Evolutionary conservation across 2,329 filamentous ascomycete genomes (phyloP).

Genomic region (Pseudogymnoascus sp.): DNA sequence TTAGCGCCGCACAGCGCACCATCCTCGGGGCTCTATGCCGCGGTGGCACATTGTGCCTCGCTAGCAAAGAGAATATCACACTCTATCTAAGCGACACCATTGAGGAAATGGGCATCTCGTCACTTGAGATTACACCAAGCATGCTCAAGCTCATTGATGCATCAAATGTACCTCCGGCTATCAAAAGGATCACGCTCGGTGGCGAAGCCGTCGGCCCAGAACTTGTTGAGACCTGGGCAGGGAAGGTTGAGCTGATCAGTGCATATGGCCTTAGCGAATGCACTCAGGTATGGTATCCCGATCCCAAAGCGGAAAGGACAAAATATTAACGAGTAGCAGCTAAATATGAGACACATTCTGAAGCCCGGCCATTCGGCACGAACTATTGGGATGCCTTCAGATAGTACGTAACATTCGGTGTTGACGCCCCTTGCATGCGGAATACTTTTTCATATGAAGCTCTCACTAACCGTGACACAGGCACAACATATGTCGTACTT

Average conservation of each 20-base stretch:
- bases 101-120: constrained; percentile 44
- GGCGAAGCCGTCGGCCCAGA: constrained; percentile 70
- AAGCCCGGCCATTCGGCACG: not conserved
- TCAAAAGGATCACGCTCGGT: constrained; percentile 67
- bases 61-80: constrained; percentile 57
- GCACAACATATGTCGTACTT: constrained; percentile 61
- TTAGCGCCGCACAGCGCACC: constrained; percentile 4
- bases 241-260: constrained; percentile 30
- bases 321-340: constrained; percentile 2
- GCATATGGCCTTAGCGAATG: constrained; percentile 81
- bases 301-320: constrained; percentile 35
- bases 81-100: constrained; percentile 61
- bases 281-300: constrained; percentile 48
- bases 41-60: constrained; percentile 45
- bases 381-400: constrained; percentile 8
- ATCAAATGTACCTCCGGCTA: constrained; percentile 63
- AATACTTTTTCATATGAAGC: constrained; percentile 55
- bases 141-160: constrained; percentile 80
- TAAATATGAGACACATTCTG: not conserved
- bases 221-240: constrained; percentile 31
- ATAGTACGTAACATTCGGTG: constrained; percentile 70
- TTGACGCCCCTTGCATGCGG: constrained; percentile 76
- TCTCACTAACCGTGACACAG: constrained; percentile 59
- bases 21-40: constrained; percentile 6
- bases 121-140: constrained; percentile 19